phyloP scores from a whole-genome alignment of 768 basidiomycete genomes.

The Podaxis carcinomalis region DNA sequence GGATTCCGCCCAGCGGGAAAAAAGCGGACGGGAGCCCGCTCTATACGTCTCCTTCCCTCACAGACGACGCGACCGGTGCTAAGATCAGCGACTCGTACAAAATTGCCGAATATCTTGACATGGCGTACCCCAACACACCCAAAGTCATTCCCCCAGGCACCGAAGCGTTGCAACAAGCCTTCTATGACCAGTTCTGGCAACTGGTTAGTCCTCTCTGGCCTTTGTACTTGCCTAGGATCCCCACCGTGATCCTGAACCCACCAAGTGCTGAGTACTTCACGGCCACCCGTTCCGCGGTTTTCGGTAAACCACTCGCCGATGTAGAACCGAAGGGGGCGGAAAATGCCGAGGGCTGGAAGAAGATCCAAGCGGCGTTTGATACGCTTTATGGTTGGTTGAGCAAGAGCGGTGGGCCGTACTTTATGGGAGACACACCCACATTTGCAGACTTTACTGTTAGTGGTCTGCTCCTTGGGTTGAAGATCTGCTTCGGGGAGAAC shows the following conservation, averaged over 20 bases:
- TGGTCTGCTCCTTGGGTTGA: slow-evolving; percentile 25
- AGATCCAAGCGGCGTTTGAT: slow-evolving; percentile 28
- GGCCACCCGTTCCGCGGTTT: slow-evolving; percentile 25
- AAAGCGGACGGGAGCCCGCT: slow-evolving; percentile 25
- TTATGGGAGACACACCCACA: slow-evolving; percentile 31
- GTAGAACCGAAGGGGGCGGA: slow-evolving; percentile 25
- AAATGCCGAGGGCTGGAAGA: slow-evolving; percentile 32
- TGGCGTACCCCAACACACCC: slow-evolving; percentile 37
- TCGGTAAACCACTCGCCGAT: slow-evolving; percentile 34
- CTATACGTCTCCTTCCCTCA: slow-evolving; percentile 49
- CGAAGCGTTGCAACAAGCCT: slow-evolving; percentile 35
- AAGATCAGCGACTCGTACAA: slow-evolving; percentile 36
- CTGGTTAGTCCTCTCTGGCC: slow-evolving; percentile 16
- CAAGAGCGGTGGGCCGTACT: slow-evolving; percentile 25
- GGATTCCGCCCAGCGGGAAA: slow-evolving; percentile 29
- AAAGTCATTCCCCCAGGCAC: slow-evolving; percentile 28
- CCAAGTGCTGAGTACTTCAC: slow-evolving; percentile 29
- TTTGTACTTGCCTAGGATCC: slow-evolving; percentile 7
- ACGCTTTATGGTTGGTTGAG: slow-evolving; percentile 24
- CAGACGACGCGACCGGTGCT: slow-evolving; percentile 37
- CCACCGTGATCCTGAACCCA: slow-evolving; percentile 15
- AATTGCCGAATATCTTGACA: slow-evolving; percentile 50
- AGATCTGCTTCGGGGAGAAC: slow-evolving; percentile 28
- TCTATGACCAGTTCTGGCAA: slow-evolving; percentile 19
- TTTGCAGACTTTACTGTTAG: slow-evolving; percentile 40